Evolutionary conservation across 129 eudicot genomes (phyloP), one percentile per base, ranked within the genome.

Genomic region (Helichrysum umbraculigerum): DNA sequence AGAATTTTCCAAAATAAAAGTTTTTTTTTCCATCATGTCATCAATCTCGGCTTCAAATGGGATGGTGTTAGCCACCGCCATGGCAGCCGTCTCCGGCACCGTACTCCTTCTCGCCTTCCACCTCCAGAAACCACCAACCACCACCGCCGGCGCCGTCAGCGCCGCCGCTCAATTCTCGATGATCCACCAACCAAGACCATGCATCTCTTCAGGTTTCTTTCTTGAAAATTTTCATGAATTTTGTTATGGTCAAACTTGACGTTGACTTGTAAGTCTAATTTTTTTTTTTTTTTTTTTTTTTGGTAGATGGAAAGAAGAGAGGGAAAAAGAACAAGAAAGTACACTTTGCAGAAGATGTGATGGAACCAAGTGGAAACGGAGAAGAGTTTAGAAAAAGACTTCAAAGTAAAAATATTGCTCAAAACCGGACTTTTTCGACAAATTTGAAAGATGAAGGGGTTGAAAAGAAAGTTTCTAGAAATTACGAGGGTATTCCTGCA

Each of bases 61-160:
- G 28, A 81, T 82, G 79, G 87, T 89, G 44, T 77, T 91, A 42
- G 96, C 89, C 81, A 87, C 97, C 28, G 96, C 91, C 85, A 83
- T 91, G 90, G 97, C 96, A 7, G 90, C 96, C 25, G 90, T 87
- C 65, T 91, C 97, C 64, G 97, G 97, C 76, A 89, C 92, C 73
- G 84, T 85, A 0, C 79, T 88, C 68, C 85, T 91, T 70, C 90
- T 91, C 11, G 86, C 90, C 72, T 54, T 85, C 42, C 88, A 82
- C 50, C 87, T 82, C 71, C 96, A 89, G 50, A 91, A 89, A 82
- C 83, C 76, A 14, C 84, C 80, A 3, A 42, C 80, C 25, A 16
- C 75, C 65, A 1, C 88, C 30, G 2, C 70, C 57, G 29, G 50
- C 15, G 15, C 50, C 50, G 15, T 44, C 52, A 11, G 71, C 21